These are phyloP conservation scores for Zymoseptoria ardabiliae DNA, from an alignment of 2,329 filamentous ascomycete species.

Conservation along the genomic window DNA sequence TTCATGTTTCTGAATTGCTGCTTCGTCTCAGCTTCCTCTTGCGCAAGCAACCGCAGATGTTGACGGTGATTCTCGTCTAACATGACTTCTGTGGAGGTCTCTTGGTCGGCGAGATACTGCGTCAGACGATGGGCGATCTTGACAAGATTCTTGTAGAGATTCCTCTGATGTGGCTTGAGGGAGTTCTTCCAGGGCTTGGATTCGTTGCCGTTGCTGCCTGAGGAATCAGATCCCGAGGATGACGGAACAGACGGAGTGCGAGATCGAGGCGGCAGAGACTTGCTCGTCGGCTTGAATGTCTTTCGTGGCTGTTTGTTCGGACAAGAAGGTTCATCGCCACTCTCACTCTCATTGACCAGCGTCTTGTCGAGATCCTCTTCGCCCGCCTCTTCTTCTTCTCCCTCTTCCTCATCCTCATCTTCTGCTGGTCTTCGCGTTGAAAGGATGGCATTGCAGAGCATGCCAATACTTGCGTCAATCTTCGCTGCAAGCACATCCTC, in stretches of 20 bases:
- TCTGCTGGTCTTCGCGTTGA: neutral
- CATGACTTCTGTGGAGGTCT: conserved; percentile 38
- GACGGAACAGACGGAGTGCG: neutral
- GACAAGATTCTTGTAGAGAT: conserved; percentile 33
- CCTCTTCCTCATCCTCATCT: neutral
- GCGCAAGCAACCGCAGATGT: conserved; percentile 37
- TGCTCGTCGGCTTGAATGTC: neutral
- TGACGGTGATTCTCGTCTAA: conserved; percentile 39
- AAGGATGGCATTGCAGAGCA: neutral
- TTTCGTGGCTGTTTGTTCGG: conserved; percentile 1
- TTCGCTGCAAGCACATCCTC: conserved; percentile 5
- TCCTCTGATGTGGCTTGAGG: conserved; percentile 34
- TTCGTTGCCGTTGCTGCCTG: conserved; percentile 19
- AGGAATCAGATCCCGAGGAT: neutral
- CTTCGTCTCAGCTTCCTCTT: conserved; percentile 36
- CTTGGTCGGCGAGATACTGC: conserved; percentile 41
- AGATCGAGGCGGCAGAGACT: neutral
- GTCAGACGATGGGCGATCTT: conserved; percentile 38
- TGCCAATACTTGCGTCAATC: neutral
- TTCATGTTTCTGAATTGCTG: conserved; percentile 29
- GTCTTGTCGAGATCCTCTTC: conserved; percentile 10
- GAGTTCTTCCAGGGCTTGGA: conserved; percentile 32
- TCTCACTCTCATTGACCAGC: neutral
- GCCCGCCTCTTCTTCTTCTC: neutral
- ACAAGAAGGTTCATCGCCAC: neutral